phyloP scores from a whole-genome alignment of 805 yeast genomes.

The Kodamaea hsintzibuensis region DNA sequence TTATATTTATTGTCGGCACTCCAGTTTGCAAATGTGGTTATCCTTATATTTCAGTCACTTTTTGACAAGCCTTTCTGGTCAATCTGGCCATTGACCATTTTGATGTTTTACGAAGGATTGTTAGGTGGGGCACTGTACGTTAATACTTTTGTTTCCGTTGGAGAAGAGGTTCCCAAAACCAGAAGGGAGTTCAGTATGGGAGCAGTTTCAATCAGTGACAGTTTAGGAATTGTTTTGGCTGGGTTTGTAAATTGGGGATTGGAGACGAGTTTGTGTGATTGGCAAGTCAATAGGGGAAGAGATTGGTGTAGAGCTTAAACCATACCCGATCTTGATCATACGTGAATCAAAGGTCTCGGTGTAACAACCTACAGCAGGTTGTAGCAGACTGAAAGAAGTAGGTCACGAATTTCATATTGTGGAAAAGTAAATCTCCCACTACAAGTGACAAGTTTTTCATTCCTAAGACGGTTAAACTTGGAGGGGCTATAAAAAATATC shows the following conservation, averaged over 20 bases:
- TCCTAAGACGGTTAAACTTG: too few species aligned
- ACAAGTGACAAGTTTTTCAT: too few species aligned
- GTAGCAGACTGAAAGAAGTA: too few species aligned
- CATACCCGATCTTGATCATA: too few species aligned
- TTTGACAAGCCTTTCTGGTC: constrained; percentile 54
- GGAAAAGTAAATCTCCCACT: too few species aligned
- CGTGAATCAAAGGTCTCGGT: too few species aligned
- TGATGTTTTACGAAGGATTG: constrained; percentile 84
- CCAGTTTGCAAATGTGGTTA: constrained; percentile 62
- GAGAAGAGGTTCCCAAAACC: constrained; percentile 51
- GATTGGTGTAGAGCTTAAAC: constrained; percentile 61
- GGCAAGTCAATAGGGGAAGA: constrained; percentile 70
- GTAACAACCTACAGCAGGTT: too few species aligned
- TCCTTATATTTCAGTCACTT: constrained; percentile 66
- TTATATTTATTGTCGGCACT: constrained; percentile 64
- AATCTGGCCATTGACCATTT: constrained; percentile 59
- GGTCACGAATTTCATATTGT: too few species aligned
- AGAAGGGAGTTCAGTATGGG: constrained; percentile 67
- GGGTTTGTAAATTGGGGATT: constrained; percentile 73
- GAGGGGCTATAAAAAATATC: too few species aligned
- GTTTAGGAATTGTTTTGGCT: constrained; percentile 81
- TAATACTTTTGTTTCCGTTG: constrained; percentile 78
- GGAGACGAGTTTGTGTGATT: constrained; percentile 70
- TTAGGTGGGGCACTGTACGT: constrained; percentile 91
- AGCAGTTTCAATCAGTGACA: constrained; percentile 79